phyloP scores from a whole-genome alignment of 345 rosid species.

The Brassica rapa region DNA sequence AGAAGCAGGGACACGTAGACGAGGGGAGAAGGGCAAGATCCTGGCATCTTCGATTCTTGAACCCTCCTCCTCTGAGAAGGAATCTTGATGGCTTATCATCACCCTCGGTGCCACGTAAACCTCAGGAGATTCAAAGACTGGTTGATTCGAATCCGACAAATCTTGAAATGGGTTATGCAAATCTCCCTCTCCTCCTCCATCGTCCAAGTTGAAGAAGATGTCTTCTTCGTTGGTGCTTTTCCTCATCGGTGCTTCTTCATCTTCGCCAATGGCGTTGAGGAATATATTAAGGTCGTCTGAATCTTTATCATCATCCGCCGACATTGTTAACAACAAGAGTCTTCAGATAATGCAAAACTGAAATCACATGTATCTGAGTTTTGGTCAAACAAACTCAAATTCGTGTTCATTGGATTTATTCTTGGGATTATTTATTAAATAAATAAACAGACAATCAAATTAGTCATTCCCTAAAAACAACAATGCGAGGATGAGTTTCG shows the following conservation, averaged over 20 bases:
- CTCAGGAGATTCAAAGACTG: slow-evolving; percentile 19
- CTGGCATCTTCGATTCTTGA: slow-evolving; percentile 38
- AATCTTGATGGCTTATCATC: slow-evolving; percentile 40
- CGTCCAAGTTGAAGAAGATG: neutral
- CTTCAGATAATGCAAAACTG: neutral
- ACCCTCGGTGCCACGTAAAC: slow-evolving; percentile 42
- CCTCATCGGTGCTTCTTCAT: slow-evolving; percentile 5
- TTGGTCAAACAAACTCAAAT: neutral
- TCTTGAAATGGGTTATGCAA: slow-evolving; percentile 30
- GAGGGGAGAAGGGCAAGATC: slow-evolving; percentile 32
- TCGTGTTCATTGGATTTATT: slow-evolving; percentile 15
- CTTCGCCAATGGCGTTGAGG: slow-evolving; percentile 38
- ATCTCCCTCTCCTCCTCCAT: slow-evolving; percentile 21
- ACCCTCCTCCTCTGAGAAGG: slow-evolving; percentile 33
- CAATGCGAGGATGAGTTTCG: neutral
- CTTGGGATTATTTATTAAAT: neutral
- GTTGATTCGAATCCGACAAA: slow-evolving; percentile 9
- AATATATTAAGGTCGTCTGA: slow-evolving; percentile 35
- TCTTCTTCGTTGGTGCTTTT: neutral
- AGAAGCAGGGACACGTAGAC: slow-evolving; percentile 36
- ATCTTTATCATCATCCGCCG: slow-evolving; percentile 25
- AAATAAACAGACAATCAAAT: neutral
- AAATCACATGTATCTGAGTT: neutral
- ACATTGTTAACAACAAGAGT: slow-evolving; percentile 8
- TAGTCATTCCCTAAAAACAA: neutral